Evolutionary conservation across 768 basidiomycete genomes (phyloP).

Genomic region (Neoboletus subvelutipes): DNA sequence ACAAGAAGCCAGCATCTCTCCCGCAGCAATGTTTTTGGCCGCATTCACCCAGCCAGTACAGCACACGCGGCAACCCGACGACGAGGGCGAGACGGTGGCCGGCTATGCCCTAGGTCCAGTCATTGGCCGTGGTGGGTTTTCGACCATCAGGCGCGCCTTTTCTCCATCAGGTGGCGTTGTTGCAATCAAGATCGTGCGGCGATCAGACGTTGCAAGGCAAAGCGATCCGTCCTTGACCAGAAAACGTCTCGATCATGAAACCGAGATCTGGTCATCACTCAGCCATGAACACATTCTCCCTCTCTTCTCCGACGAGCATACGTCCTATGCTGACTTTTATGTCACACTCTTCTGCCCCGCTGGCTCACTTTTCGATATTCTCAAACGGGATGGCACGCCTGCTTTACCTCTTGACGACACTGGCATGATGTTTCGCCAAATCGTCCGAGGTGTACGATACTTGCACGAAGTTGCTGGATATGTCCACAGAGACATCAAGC

Average conservation of each 20-base stretch:
- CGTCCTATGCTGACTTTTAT: constrained; percentile 68
- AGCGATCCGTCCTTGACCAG: constrained; percentile 46
- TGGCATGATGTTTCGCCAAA: constrained; percentile 83
- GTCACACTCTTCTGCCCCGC: constrained; percentile 83
- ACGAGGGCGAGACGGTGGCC: constrained; percentile 63
- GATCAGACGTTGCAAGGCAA: constrained; percentile 54
- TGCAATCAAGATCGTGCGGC: constrained; percentile 82
- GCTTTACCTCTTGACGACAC: constrained; percentile 75
- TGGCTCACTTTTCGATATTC: constrained; percentile 81
- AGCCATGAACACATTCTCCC: constrained; percentile 87
- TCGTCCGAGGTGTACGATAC: constrained; percentile 80
- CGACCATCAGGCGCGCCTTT: constrained; percentile 70
- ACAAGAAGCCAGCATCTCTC: constrained; percentile 42
- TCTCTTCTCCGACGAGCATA: constrained; percentile 64
- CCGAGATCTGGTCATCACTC: constrained; percentile 68
- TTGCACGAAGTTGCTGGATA: constrained; percentile 73
- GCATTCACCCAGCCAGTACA: constrained; percentile 50
- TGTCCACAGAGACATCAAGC: constrained; percentile 94
- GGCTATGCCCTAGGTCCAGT: constrained; percentile 75
- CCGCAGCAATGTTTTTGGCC: constrained; percentile 74
- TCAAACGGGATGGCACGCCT: constrained; percentile 66
- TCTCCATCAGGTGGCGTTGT: constrained; percentile 63
- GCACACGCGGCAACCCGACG: constrained; percentile 48
- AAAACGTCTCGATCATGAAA: constrained; percentile 68
- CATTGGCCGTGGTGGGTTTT: constrained; percentile 81